Percentiles rank a stretch among this genome's conserved stretches.
Evolutionary conservation across 1,139 yeast genomes (phyloP).

Genomic region (Hansenula lynferdii): DNA sequence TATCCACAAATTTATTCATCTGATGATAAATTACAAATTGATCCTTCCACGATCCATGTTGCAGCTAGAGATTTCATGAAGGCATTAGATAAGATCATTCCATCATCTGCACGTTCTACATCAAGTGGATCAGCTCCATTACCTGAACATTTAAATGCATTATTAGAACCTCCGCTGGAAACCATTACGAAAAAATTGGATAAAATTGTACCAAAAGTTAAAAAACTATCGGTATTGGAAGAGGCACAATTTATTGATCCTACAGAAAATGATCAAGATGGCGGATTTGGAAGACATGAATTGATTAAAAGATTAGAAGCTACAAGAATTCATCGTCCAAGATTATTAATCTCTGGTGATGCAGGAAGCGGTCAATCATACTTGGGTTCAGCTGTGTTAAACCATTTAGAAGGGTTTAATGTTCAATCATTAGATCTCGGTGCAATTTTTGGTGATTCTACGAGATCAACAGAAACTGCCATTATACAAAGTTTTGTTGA

Average conservation of each 20-base stretch:
- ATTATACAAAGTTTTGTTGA: constrained; percentile 84
- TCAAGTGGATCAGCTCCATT: constrained; percentile 73
- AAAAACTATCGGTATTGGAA: constrained; percentile 55
- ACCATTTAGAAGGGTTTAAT: constrained; percentile 84
- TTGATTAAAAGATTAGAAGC: constrained; percentile 51
- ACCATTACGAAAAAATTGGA: constrained; percentile 47
- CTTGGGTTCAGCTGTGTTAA: constrained; percentile 78
- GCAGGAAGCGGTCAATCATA: constrained; percentile 90
- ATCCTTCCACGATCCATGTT: constrained; percentile 68
- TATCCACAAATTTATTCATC: constrained; percentile 91
- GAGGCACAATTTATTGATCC: constrained; percentile 67
- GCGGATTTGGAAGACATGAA: constrained; percentile 68
- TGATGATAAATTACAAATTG: constrained; percentile 66
- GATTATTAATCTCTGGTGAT: constrained; percentile 67
- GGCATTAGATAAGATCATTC: constrained; percentile 83
- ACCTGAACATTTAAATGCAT: constrained; percentile 66
- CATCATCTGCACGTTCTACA: constrained; percentile 87
- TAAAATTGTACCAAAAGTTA: constrained; percentile 57
- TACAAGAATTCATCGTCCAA: constrained; percentile 78
- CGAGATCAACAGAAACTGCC: constrained; percentile 79
- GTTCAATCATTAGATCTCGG: constrained; percentile 84
- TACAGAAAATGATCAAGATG: constrained; percentile 49
- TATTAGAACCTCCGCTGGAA: constrained; percentile 47
- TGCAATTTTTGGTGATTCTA: constrained; percentile 71
- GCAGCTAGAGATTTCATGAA: constrained; percentile 83